These are phyloP conservation scores for Endothia cerciana DNA, from an alignment of 2,329 filamentous ascomycete species.

Conservation along the genomic window DNA sequence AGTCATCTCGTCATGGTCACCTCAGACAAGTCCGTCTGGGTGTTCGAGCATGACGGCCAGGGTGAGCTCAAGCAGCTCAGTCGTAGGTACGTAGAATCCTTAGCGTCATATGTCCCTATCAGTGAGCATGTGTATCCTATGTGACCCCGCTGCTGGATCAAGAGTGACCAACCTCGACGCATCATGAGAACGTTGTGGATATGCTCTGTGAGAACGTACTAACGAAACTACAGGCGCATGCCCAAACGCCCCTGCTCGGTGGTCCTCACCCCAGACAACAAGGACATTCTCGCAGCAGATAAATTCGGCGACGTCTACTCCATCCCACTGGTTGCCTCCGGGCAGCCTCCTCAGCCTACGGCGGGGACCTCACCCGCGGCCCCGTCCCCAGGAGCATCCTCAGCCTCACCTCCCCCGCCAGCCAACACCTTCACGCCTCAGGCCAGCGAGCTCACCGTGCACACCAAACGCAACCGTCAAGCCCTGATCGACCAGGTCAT, in stretches of 20 bases:
- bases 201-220: conserved; percentile 32
- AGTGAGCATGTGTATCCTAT: background rate
- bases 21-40: conserved; percentile 88
- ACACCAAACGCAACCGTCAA: conserved; percentile 65
- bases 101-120: background rate
- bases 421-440: conserved; percentile 48
- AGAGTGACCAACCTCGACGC: background rate
- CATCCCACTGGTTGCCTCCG: conserved; percentile 66
- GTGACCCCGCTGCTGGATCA: background rate
- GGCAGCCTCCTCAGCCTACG: conserved; percentile 25
- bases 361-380: conserved; percentile 9
- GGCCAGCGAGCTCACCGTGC: conserved; percentile 64
- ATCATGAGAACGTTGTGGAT: background rate
- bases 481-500: conserved; percentile 63
- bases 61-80: conserved; percentile 70
- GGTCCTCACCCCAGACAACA: conserved; percentile 67
- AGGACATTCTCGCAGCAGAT: conserved; percentile 80
- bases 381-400: conserved; percentile 24
- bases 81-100: conserved; percentile 59
- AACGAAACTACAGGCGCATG: conserved; percentile 66
- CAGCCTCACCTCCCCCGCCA: conserved; percentile 35
- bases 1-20: conserved; percentile 77
- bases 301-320: conserved; percentile 98
- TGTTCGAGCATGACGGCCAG: conserved; percentile 69
- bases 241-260: conserved; percentile 87